Base-by-base conservation (phyloP, 1,284 basidiomycete genomes). In the Austroboletus novae-zelandiae region DNA sequence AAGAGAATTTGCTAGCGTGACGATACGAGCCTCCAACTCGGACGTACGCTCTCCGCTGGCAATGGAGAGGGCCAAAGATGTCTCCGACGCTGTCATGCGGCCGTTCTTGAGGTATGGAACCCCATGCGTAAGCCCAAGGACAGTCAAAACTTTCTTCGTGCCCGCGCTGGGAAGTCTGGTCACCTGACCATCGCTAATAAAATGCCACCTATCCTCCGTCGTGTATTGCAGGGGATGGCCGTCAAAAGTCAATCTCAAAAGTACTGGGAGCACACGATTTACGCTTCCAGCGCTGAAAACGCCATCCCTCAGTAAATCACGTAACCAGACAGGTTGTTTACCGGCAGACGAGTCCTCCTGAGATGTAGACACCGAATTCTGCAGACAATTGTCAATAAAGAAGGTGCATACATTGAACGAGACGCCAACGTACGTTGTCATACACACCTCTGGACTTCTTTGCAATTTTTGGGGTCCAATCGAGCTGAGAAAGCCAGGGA, bases 391-490 rank as follows among this genome's bases (percentile, higher is more conserved):
- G 54, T 39, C 8, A 32, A 17, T 6, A 4, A 27, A n/a, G 30
- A 23, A 25, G 37, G n/a, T 5, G 9, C 23, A 30, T 17, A 23
- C 15, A 36, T 10, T 10, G 8, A 94, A 9, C n/a, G 39, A 27
- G 64, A 62, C 53, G 10, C 53, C 95, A 20, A 98, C 67, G 55
- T 56, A 58, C 69, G 10, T 39, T 31, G n/a, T 49, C 44, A 32
- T 46, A 42, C 4, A 86, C 74, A 25, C 86, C 86, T 62, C 86
- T 75, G 9, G 82, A 81, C 61, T 87, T 83, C n/a, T 86, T 84
- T 3, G 82, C 83, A 10, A 76, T 76, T 69, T 98, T 98, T 0
- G 92, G 92, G 2, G 89, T 86, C 96, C 96, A 99, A 67, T 99
- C 95, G 47, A 99, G 74, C 68, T 99, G 97, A 43, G 77, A 80